Evolutionary conservation across 306 rosid genomes (phyloP).

Genomic region (Mimosa bimucronata): DNA sequence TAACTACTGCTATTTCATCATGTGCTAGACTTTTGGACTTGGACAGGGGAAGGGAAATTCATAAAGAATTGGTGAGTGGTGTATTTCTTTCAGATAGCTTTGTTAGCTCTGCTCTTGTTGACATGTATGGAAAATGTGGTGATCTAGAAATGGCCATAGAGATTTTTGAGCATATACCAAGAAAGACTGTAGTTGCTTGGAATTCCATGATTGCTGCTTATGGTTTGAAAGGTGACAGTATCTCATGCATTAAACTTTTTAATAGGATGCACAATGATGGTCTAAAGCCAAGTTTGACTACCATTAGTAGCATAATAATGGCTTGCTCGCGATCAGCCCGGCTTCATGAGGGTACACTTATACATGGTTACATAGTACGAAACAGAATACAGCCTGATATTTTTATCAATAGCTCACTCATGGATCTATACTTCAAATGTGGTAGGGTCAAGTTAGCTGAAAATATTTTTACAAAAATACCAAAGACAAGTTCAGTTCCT

Average conservation of each 20-base stretch:
- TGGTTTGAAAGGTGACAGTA: constrained; percentile 67
- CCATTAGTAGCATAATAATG: constrained; percentile 64
- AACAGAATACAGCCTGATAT: constrained; percentile 58
- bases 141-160: constrained; percentile 63
- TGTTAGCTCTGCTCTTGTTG: constrained; percentile 71
- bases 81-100: constrained; percentile 49
- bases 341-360: constrained; percentile 60
- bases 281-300: constrained; percentile 61
- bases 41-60: constrained; percentile 70
- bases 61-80: constrained; percentile 51
- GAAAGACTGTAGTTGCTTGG: constrained; percentile 74
- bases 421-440: constrained; percentile 77
- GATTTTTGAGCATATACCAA: constrained; percentile 67
- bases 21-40: constrained; percentile 78
- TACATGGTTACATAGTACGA: constrained; percentile 68
- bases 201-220: constrained; percentile 72
- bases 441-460: constrained; percentile 64
- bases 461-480: constrained; percentile 53
- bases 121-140: constrained; percentile 89
- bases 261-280: constrained; percentile 66
- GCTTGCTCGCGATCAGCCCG: constrained; percentile 64
- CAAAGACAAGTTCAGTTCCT: constrained; percentile 50
- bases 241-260: constrained; percentile 66
- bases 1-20: constrained; percentile 58
- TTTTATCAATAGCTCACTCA: constrained; percentile 57